These are phyloP conservation scores for Musa acuminata DNA, from an alignment of 176 grass and related monocot genomes.

Conservation along the genomic window DNA sequence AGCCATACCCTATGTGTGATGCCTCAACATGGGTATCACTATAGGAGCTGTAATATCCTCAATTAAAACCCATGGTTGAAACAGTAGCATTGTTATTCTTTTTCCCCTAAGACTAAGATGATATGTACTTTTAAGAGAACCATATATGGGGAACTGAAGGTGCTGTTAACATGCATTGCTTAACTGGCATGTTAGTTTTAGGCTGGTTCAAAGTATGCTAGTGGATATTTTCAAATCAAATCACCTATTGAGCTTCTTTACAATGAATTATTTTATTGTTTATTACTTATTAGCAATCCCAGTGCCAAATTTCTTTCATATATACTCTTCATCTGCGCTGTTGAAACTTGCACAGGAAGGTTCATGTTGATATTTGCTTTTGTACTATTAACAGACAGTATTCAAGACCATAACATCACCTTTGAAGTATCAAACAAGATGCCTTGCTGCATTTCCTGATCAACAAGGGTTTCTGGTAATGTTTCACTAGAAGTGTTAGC, in stretches of 20 bases:
- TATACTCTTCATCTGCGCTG: neutral
- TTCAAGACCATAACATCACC: conserved; percentile 90
- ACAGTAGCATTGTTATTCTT: no score
- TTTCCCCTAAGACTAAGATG: no score
- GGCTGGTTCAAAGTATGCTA: no score
- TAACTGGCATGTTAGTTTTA: no score
- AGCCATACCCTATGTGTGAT: no score
- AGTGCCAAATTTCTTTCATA: neutral
- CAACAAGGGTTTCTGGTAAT: conserved; percentile 98
- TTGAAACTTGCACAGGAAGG: neutral
- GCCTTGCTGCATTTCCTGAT: conserved; percentile 85
- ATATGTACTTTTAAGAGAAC: no score
- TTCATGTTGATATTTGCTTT: neutral
- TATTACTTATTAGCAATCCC: neutral
- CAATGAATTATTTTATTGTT: neutral
- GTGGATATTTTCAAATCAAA: no score
- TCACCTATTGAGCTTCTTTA: neutral
- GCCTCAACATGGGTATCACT: no score
- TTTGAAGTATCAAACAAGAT: conserved; percentile 89
- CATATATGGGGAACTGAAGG: no score
- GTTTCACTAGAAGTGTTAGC: neutral
- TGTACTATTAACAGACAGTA: conserved; percentile 44
- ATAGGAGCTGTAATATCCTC: no score
- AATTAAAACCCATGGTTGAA: no score
- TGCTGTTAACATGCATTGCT: no score